Base-by-base conservation (phyloP, 306 rosid genomes). In the Pueraria montana region DNA sequence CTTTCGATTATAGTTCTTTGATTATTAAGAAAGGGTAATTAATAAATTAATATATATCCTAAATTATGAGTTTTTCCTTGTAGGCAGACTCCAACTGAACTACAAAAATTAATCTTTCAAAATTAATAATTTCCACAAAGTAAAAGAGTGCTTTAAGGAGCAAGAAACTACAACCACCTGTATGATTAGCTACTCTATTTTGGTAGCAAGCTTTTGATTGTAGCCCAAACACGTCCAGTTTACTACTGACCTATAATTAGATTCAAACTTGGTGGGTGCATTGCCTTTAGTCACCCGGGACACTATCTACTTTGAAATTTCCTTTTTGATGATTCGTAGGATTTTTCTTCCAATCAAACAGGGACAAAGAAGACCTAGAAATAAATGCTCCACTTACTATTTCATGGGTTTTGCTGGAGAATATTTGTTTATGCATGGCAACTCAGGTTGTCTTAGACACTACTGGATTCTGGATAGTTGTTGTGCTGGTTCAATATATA, bases 281-380 rank as follows among this genome's bases (percentile, higher is more conserved):
- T 59, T 27, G 36, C 6, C 11, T 12, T 67, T 64, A 32, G 24
- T 64, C 71, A 34, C 10, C 2, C 1, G 0, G 17, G 7, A 16
- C 16, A 11, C 6, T 55, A 17, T 11, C 1, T 26, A 27, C 46
- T 17, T 61, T 77, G 45, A 42, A 76, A 24, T 42, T 76, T 61
- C 59, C 8, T 23, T 40, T 76, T 9, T 5, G 0, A 5, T 40
- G 56, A n/a, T 12, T 2, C 17, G 12, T 38, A 58, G 8, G 24
- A 38, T 75, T 75, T 30, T 24, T 38, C 11, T 36, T 36, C 70
- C 42, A 76, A 76, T 61, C 16, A 76, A 58, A 11, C 10, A 34
- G 53, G 9, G 55, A 40, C 56, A 62, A 14, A 38, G 1, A 26
- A 30, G 34, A 30, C 34, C 62, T 17, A 52, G 1, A 74, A 50